phyloP scores from a whole-genome alignment of 768 basidiomycete species.

The Naganishia randhawae region DNA sequence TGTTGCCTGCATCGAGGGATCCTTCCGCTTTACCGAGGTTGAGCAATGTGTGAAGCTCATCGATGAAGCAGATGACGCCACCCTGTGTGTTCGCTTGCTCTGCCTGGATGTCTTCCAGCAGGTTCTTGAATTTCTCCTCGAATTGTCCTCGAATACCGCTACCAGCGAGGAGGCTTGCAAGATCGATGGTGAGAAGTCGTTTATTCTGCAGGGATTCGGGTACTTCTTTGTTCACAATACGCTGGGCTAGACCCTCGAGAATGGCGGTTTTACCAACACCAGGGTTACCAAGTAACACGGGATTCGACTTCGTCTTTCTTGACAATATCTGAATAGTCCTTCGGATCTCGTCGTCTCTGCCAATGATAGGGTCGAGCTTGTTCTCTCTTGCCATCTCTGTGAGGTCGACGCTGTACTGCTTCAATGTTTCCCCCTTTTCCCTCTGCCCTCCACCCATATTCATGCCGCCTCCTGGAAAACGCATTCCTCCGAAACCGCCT shows the following conservation, averaged over 20 bases:
- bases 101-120: constrained; percentile 78
- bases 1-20: constrained; percentile 78
- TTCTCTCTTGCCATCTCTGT: constrained; percentile 78
- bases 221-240: constrained; percentile 83
- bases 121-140: constrained; percentile 86
- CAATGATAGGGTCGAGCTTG: constrained; percentile 86
- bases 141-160: constrained; percentile 89
- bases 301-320: constrained; percentile 84
- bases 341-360: constrained; percentile 83
- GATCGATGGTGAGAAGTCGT: constrained; percentile 79
- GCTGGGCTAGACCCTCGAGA: constrained; percentile 78
- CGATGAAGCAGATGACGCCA: constrained; percentile 86
- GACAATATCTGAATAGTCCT: constrained; percentile 88
- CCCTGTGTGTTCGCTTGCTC: constrained; percentile 55
- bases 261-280: constrained; percentile 94
- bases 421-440: constrained; percentile 77
- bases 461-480: constrained; percentile 40
- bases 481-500: constrained; percentile 35
- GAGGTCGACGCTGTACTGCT: constrained; percentile 77
- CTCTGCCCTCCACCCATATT: constrained; percentile 31
- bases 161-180: constrained; percentile 78
- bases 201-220: constrained; percentile 88
- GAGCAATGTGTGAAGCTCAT: constrained; percentile 83
- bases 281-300: constrained; percentile 68
- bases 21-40: constrained; percentile 88